phyloP scores from a whole-genome alignment of 2,329 filamentous ascomycete species.

The Colletotrichum lindemuthianum region DNA sequence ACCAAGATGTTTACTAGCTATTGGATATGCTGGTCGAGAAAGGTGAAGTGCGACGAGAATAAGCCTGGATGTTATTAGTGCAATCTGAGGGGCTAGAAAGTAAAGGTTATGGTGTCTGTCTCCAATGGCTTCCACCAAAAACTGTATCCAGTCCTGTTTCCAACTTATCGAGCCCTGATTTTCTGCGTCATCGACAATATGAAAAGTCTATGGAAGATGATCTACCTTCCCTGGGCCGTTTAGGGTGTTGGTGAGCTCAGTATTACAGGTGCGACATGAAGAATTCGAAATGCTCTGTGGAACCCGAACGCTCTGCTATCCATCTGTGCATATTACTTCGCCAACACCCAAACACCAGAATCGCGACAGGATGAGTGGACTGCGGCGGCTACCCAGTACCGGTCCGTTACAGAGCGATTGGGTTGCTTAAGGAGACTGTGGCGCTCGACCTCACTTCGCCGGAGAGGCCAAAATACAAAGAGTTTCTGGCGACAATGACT shows the following conservation, averaged over 20 bases:
- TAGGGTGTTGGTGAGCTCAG: conserved; percentile 41
- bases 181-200: conserved; percentile 43
- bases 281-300: conserved; percentile 38
- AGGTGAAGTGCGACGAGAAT: conserved; percentile 48
- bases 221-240: conserved; percentile 40
- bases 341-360: conserved; percentile 37
- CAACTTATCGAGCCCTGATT: conserved; percentile 22
- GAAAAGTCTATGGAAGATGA: conserved; percentile 43
- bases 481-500: conserved; percentile 42
- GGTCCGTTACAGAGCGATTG: conserved; percentile 38
- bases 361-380: conserved; percentile 35
- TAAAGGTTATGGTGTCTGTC: conserved; percentile 44
- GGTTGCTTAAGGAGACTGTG: conserved; percentile 38
- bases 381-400: conserved; percentile 25
- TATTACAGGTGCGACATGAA: conserved; percentile 38
- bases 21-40: conserved; percentile 49
- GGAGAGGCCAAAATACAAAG: conserved; percentile 40
- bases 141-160: background rate
- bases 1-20: conserved; percentile 46
- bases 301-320: conserved; percentile 41
- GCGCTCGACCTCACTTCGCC: conserved; percentile 29
- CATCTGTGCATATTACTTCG: conserved; percentile 41
- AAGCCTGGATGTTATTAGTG: conserved; percentile 46
- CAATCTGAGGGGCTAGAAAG: conserved; percentile 41
- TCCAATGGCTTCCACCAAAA: conserved; percentile 41